Base-by-base conservation (phyloP, 2,329 filamentous ascomycete genomes). In the Aspergillus jensenii region DNA sequence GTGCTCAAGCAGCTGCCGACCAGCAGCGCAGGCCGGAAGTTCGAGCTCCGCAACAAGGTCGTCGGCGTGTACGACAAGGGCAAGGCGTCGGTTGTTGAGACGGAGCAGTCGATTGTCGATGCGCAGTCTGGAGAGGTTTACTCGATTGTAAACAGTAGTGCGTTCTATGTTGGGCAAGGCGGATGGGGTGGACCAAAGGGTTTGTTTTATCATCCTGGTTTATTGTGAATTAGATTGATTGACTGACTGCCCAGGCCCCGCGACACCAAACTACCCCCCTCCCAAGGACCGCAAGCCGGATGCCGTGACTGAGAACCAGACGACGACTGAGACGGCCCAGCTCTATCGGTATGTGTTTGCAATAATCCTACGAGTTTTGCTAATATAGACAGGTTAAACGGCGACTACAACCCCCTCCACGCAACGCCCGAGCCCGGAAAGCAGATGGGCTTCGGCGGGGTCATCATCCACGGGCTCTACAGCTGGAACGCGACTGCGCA, bases 331-430 rank as follows among this genome's bases (percentile, higher is more conserved):
- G 78, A 90, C 90, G 4, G 86, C 90, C 8, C 84, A 90, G 62
- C 79, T 95, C 55, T 95, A 95, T 76, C 84, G 84, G 77, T 82
- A 73, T 68, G 74, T 45, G 14, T 15, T 11, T 14, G 3, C 27
- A 0, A 1, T 4, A 11, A n/a, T 40, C 3, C 15, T 6, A 7
- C 31, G 8, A 35, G 25, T 5, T 17, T 3, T 9, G 23, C 27
- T 25, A 23, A 14, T 19, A 17, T 7, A 15, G 21, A 11, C 62
- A 84, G 91, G 62, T 83, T 96, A 51, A 96, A 96, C 68, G 92
- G 92, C 64, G 93, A 96, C 79, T 96, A 96, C 78, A 96, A 96
- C 79, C 93, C 92, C 27, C 86, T 96, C 37, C 92, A 96, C 73
- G 91, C 91, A 6, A 90, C 90, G 17, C 91, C 91, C 12, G 90